Base-by-base conservation (phyloP, 1,139 yeast genomes). In the Taphrina pruni region DNA sequence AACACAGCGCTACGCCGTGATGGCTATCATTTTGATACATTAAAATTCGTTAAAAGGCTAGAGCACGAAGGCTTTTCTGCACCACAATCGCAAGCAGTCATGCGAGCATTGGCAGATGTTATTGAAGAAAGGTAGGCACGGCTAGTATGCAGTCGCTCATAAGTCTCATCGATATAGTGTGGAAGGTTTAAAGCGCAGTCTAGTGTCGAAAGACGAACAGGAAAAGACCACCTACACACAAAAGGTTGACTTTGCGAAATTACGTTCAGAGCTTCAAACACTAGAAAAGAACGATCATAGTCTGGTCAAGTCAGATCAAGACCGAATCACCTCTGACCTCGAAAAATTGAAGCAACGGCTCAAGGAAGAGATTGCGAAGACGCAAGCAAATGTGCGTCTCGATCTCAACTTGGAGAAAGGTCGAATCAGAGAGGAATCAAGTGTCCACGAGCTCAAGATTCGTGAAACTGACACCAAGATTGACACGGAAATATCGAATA, bases 361-460 rank as follows among this genome's bases (percentile, higher is more conserved):
- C 74, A 88, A 90, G 77, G 98, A 94, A 77, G 97, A 94, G 75
- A 91, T 94, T 70, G 90, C 96, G 62, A 92, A 90, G 78, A 88
- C 91, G 69, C 89, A 90, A 76, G 96, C 97, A 2, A 89, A 94
- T 65, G 97, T 94, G 51, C 83, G 97, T 72, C 82, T 94, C 71
- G 99, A 94, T 78, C 81, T 94, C 75, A 93, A 93, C 74, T 82
- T 94, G 74, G 99, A 94, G 77, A 94, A 93, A 80, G 99, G 98
- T 36, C 83, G 99, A 73, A 92, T 94, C 69, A 85, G 97, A 74
- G 98, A 94, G 77, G 99, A 94, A 75, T 86, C 91, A 70, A 89
- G 97, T 1, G 88, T 88, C 70, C 97, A 93, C 77, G 97, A 94
- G 77, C 85, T 91, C 79, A 91, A 92, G 77, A 91, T 94, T 72